Conservation (phyloP, 2,329 filamentous ascomycete genomes). For the Paracamarosporium sp. region DNA sequence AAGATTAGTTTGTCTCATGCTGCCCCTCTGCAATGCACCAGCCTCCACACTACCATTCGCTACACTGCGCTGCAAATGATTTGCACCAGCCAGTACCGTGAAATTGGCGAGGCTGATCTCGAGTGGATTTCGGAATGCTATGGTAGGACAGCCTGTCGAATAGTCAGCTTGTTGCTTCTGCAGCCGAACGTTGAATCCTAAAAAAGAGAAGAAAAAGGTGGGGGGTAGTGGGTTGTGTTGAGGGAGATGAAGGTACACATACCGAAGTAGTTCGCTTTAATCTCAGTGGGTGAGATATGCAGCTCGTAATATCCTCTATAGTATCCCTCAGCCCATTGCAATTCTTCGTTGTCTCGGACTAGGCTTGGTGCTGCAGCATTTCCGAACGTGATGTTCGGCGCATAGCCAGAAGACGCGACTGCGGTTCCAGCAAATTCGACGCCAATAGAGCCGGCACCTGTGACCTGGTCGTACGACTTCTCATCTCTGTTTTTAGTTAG, state of each 20-base stretch:
- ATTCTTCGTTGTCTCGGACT: constrained; percentile 61
- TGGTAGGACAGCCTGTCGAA: constrained; percentile 55
- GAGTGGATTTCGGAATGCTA: constrained; percentile 64
- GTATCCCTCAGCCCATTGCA: constrained; percentile 75
- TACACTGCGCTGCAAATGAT: constrained; percentile 59
- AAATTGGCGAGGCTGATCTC: constrained; percentile 74
- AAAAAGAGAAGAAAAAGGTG: no score
- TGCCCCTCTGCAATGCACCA: constrained; percentile 58
- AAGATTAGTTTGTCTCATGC: constrained; percentile 27
- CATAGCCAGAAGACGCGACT: constrained; percentile 65
- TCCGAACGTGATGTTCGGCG: constrained; percentile 59
- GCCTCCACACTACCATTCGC: constrained; percentile 58
- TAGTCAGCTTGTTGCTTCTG: not conserved
- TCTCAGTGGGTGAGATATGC: constrained; percentile 58
- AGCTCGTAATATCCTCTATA: constrained; percentile 76
- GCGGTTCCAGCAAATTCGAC: constrained; percentile 68
- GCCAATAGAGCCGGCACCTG: constrained; percentile 49
- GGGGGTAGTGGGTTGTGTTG: no score
- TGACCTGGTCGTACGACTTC: constrained; percentile 42
- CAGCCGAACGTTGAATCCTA: no score
- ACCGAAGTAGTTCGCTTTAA: constrained; percentile 69
- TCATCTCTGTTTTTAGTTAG: constrained; percentile 33
- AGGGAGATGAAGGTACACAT: no score
- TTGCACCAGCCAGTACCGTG: constrained; percentile 67
- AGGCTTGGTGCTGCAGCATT: constrained; percentile 43